Percentiles rank a stretch among this genome's conserved stretches.
Evolutionary conservation across 2,329 filamentous ascomycete genomes (phyloP).

Genomic region (Onygenales sp.): DNA sequence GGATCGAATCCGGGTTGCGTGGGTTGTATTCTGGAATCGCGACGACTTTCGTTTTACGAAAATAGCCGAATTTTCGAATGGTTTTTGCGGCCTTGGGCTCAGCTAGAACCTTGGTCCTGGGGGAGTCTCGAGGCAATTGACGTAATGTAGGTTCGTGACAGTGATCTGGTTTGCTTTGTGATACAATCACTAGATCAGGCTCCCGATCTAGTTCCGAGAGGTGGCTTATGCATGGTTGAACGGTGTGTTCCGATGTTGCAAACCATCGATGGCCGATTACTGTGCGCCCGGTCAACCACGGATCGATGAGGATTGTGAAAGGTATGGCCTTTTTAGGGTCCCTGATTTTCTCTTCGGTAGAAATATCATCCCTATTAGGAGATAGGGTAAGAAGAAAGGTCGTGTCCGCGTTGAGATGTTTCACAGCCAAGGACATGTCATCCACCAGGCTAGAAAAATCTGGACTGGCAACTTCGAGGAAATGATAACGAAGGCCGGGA

Average conservation of each 20-base stretch:
- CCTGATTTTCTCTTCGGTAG: not conserved
- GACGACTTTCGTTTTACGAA: slow-evolving; percentile 42
- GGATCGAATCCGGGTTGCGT: slow-evolving; percentile 30
- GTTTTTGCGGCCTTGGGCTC: slow-evolving; percentile 55
- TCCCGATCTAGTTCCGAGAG: slow-evolving; percentile 41
- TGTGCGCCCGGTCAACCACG: slow-evolving; percentile 56
- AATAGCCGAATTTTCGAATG: slow-evolving; percentile 61
- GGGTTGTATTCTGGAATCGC: slow-evolving; percentile 34
- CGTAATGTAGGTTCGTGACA: slow-evolving; percentile 61
- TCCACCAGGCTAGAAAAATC: not conserved
- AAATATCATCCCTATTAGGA: slow-evolving; percentile 5
- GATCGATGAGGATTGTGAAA: slow-evolving; percentile 62
- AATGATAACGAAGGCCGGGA: not conserved
- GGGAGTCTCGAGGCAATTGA: slow-evolving; percentile 45
- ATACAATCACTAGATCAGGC: slow-evolving; percentile 50
- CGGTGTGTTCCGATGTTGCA: slow-evolving; percentile 48
- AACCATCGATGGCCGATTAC: slow-evolving; percentile 53
- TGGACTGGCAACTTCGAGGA: not conserved
- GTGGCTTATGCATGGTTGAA: slow-evolving; percentile 48
- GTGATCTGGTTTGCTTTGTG: slow-evolving; percentile 57
- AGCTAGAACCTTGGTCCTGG: slow-evolving; percentile 55
- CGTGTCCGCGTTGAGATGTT: slow-evolving; percentile 23
- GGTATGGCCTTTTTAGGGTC: slow-evolving; percentile 15
- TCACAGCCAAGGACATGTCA: slow-evolving; percentile 17
- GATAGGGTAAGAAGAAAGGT: slow-evolving; percentile 25